Evolutionary conservation across 1,139 yeast genomes (phyloP), one percentile per base, ranked within the genome.

Genomic region (Taphrina deformans): DNA sequence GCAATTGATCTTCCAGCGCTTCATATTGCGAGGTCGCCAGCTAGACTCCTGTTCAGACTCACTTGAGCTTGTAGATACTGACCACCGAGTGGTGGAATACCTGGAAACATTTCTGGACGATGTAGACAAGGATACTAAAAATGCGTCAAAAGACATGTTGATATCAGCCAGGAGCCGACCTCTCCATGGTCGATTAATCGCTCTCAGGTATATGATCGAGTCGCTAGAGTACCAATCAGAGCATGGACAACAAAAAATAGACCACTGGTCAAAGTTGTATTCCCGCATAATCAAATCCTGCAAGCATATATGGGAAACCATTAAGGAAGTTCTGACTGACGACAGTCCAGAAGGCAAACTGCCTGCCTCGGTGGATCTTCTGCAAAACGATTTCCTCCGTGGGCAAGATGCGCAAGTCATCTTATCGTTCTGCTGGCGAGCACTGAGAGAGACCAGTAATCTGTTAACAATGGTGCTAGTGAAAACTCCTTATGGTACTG

Each of bases 351-450:
- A 85, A 71, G 88, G 89, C 0, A 79, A 80, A 67, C 67, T 83
- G 12, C 78, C 77, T 12, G 80, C 77, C 38, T 70, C 80, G 18
- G 79, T 79, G 29, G 75, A 72, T 2, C 74, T 71, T 1, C 80
- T 78, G 60, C 44, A 29, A 6, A 29, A 31, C 40, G 53, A 65
- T 14, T 73, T 72, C 56, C 81, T 79, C 67, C 51, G 63, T 16
- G 83, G 87, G 18, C 82, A 83, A 2, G 83, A 85, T 1, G 82
- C 86, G 6, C 89, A 86, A 70, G 75, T 85, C n/a, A 78, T 85
- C n/a, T 75, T 82, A 21, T 87, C 87, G 70, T 89, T 85, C 73
- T 83, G 91, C 3, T 92, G 97, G 95, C 84, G 95, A 73, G 84
- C 90, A 0, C 79, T 89, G n/a, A 89, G 89, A 70, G 96, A 90